phyloP scores from a whole-genome alignment of 306 rosid genomes.

The Albizia julibrissin region DNA sequence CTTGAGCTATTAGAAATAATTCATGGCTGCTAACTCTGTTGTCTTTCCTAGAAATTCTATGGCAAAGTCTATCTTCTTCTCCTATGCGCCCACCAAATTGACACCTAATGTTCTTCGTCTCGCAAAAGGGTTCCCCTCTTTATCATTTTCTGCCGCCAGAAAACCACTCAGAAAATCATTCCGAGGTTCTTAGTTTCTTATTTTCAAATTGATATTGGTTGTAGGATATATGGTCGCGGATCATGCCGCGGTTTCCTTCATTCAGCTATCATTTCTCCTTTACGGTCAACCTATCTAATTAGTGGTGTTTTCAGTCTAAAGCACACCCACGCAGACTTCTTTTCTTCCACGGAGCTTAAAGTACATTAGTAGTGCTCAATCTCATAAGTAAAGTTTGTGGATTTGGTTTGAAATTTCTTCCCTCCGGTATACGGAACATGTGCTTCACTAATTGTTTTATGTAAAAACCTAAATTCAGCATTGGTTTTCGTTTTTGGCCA shows the following conservation, averaged over 20 bases:
- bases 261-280: conserved; percentile 4
- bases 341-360: background rate
- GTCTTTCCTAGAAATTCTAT: background rate
- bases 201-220: background rate
- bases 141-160: background rate
- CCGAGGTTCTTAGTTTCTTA: background rate
- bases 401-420: background rate
- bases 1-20: background rate
- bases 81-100: background rate
- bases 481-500: background rate
- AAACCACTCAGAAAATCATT: background rate
- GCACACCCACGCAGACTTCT: background rate
- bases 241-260: background rate
- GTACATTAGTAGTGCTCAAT: background rate
- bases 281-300: background rate
- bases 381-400: background rate
- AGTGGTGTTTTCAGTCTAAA: background rate
- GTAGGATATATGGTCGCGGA: background rate
- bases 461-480: background rate
- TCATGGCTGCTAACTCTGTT: background rate
- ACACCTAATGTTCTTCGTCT: background rate
- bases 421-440: background rate
- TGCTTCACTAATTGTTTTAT: background rate
- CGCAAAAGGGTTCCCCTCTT: background rate
- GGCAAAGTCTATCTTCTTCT: background rate